phyloP scores from a whole-genome alignment of 2,329 filamentous ascomycete species.

The Xylariaceae sp. region DNA sequence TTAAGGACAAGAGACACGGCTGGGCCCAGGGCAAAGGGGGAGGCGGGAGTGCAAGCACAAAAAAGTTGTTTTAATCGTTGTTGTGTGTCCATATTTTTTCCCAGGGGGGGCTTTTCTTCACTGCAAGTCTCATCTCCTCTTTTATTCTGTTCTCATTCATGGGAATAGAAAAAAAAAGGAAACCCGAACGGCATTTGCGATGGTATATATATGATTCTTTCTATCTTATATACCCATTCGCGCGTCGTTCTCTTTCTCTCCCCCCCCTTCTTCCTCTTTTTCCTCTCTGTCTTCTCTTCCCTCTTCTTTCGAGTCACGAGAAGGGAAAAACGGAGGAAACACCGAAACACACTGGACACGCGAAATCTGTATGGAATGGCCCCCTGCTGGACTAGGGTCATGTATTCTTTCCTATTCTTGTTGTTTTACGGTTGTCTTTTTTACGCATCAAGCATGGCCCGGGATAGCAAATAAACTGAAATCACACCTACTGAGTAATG shows the following conservation, averaged over 20 bases:
- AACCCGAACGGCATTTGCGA: not conserved
- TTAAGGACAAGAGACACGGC: slow-evolving; percentile 3
- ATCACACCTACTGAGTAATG: slow-evolving; percentile 17
- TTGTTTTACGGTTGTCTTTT: slow-evolving; percentile 25
- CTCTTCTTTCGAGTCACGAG: slow-evolving; percentile 1
- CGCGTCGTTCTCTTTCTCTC: too few species aligned
- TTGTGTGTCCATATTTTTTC: not conserved
- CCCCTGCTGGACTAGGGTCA: slow-evolving; percentile 19
- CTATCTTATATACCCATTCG: too few species aligned
- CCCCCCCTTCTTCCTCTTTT: too few species aligned
- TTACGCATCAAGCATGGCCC: slow-evolving; percentile 26
- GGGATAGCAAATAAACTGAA: slow-evolving; percentile 35
- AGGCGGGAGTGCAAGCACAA: slow-evolving; percentile 3
- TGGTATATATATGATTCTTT: slow-evolving; percentile 7
- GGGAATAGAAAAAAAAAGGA: too few species aligned
- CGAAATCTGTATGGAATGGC: slow-evolving; percentile 19
- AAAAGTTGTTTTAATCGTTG: slow-evolving; percentile 2
- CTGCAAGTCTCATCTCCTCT: too few species aligned
- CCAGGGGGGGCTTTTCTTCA: too few species aligned
- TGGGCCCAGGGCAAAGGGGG: not conserved
- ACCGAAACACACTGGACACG: slow-evolving; percentile 1
- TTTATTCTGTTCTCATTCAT: too few species aligned
- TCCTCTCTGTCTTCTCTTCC: slow-evolving; percentile 4
- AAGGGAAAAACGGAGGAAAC: not conserved
- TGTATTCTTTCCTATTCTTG: slow-evolving; percentile 24